Base-by-base conservation (phyloP, 305 asterid genomes). In the Plantago coronopus region DNA sequence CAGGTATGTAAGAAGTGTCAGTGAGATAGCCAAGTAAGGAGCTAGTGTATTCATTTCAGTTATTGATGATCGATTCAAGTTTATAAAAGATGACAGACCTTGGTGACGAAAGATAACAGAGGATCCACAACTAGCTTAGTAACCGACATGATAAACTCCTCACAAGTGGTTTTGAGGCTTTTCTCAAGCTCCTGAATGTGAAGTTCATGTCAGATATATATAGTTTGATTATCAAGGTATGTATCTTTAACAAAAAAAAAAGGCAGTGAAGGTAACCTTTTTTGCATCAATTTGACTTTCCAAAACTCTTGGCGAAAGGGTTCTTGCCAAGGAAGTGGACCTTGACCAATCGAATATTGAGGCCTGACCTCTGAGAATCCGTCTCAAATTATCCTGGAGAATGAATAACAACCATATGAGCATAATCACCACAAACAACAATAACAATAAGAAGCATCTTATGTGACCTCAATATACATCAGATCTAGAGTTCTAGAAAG, bases 201-300 rank as follows among this genome's bases (percentile, higher is more conserved):
- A 74, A 63, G 55, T 60, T 66, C 67, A 61, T 61, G 54, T 61
- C 67, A 71, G 66, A 62, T 18, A 53, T 54, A 62, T 18, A 53
- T 54, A 40, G 34, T 48, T 61, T 29, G 43, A 40, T 51, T 57
- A 25, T 21, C 37, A 27, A 27, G 59, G 43, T 38, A 27, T 38
- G 54, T 31, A n/a, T n/a, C n/a, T n/a, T 48, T 48, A 55, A 51
- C 15, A 60, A 65, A 29, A 61, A 34, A 57, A 50, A 65, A 54
- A 50, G 77, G 66, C 63, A 55, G 68, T 27, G 2, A 64, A 38
- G 48, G 31, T 77, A n/a, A 90, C 99, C 99, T 94, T 94, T 81
- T 87, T 90, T 67, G 97, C 97, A 78, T 90, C 97, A 73, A 87
- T 82, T 80, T 90, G 99, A 71, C 96, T 94, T 84, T 90, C 99